phyloP scores from a whole-genome alignment of 192 early-diverging fungal genomes.

The Rhizophagus sp. region DNA sequence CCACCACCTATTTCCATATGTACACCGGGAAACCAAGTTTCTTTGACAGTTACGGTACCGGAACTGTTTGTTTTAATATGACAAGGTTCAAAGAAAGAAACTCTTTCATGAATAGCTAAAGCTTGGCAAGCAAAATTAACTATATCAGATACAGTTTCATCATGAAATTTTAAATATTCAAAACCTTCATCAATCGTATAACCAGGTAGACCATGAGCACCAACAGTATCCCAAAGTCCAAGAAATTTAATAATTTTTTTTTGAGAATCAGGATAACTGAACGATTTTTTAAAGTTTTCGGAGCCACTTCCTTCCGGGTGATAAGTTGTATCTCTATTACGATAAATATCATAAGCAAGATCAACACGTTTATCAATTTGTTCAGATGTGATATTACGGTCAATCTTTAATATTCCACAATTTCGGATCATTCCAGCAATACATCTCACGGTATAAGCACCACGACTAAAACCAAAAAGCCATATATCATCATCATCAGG shows the following conservation, averaged over 20 bases:
- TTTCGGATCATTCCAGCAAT: conserved; percentile 35
- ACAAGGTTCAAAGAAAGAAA: neutral
- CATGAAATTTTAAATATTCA: conserved; percentile 16
- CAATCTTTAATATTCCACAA: conserved; percentile 28
- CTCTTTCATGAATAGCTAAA: neutral
- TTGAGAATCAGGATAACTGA: conserved; percentile 17
- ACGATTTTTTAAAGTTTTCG: neutral
- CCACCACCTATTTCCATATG: neutral
- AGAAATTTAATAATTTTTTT: conserved; percentile 33
- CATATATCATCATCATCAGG: conserved; percentile 41
- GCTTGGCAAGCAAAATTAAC: conserved; percentile 29
- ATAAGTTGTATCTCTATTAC: conserved; percentile 1
- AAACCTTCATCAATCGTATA: conserved; percentile 20
- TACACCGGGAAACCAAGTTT: conserved; percentile 2
- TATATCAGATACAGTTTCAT: conserved; percentile 11
- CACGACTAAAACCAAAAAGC: conserved; percentile 37
- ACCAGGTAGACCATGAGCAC: conserved; percentile 22
- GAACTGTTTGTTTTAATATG: neutral
- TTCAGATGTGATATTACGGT: too few species aligned
- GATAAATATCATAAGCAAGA: conserved; percentile 23
- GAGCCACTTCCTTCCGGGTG: neutral
- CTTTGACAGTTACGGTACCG: neutral
- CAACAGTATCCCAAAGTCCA: conserved; percentile 33
- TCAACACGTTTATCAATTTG: neutral
- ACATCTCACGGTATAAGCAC: conserved; percentile 32